phyloP scores from a whole-genome alignment of 768 basidiomycete species.

The Tylopilus plumbeoviolaceoides region DNA sequence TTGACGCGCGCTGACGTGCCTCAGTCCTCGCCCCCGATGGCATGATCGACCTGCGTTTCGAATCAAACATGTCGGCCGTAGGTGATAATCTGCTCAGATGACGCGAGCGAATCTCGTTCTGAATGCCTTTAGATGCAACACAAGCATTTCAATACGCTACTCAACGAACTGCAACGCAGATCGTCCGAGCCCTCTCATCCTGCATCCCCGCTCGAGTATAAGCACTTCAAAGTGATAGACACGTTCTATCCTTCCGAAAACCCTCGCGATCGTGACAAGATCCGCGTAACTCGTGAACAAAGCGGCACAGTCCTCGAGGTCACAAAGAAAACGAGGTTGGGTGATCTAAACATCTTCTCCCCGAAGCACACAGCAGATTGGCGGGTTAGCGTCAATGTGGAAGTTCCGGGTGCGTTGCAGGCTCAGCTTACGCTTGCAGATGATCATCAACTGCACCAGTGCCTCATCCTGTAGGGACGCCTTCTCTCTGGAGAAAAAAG shows the following conservation, averaged over 20 bases:
- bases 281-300: conserved; percentile 82
- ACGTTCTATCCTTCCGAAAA: conserved; percentile 59
- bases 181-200: conserved; percentile 50
- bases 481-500: conserved; percentile 67
- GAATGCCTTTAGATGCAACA: conserved; percentile 65
- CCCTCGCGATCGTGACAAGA: conserved; percentile 45
- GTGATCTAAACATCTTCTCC: conserved; percentile 81
- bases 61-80: conserved; percentile 90
- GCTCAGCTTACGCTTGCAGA: neutral
- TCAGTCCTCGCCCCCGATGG: conserved; percentile 66
- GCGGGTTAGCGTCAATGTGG: conserved; percentile 90
- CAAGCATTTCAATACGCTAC: conserved; percentile 75
- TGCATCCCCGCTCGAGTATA: conserved; percentile 62
- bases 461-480: conserved; percentile 60
- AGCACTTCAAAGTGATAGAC: conserved; percentile 76
- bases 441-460: conserved; percentile 37
- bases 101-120: conserved; percentile 10
- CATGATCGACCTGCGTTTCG: conserved; percentile 70
- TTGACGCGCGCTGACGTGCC: conserved; percentile 1
- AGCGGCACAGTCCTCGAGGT: conserved; percentile 59
- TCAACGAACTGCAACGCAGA: conserved; percentile 74
- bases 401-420: conserved; percentile 68
- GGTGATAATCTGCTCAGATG: conserved; percentile 28
- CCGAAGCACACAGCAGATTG: conserved; percentile 86
- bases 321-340: conserved; percentile 78